A percentile compares a stretch with the other conserved stretches of the same genome.
Evolutionary conservation across 2,329 filamentous ascomycete species (phyloP).

Genomic region (Sarocladium kiliense): DNA sequence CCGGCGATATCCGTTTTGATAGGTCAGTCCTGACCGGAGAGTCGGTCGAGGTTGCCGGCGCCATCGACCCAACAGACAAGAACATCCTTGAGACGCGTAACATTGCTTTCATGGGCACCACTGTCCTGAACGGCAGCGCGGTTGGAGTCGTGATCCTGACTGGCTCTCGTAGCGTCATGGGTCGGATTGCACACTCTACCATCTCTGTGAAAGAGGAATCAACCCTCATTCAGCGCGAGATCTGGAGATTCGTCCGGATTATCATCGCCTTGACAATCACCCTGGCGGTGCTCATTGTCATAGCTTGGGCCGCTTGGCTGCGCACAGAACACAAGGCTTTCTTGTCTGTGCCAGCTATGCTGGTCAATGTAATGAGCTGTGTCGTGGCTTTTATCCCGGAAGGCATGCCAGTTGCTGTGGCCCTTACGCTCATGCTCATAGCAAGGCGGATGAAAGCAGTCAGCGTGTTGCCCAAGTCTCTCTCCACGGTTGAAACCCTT

Average conservation of each 20-base stretch:
- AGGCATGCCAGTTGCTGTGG: conserved; percentile 33
- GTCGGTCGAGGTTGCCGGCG: conserved; percentile 34
- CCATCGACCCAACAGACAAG: conserved; percentile 31
- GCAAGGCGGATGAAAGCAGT: conserved; percentile 36
- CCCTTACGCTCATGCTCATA: conserved; percentile 36
- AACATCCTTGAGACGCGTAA: conserved; percentile 39
- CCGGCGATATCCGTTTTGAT: conserved; percentile 37
- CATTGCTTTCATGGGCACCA: conserved; percentile 37
- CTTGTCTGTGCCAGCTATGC: conserved; percentile 37
- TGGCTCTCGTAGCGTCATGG: conserved; percentile 34
- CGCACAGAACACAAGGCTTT: conserved; percentile 28
- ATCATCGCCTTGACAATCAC: conserved; percentile 33
- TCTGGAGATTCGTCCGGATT: conserved; percentile 37
- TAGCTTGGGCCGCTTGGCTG: conserved; percentile 41
- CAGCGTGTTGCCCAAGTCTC: conserved; percentile 35
- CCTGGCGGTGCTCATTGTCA: conserved; percentile 33
- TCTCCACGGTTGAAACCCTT: conserved; percentile 70
- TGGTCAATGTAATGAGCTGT: conserved; percentile 41
- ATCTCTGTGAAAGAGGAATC: conserved; percentile 29
- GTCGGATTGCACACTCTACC: conserved; percentile 32
- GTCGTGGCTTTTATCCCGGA: conserved; percentile 35
- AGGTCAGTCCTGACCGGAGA: conserved; percentile 36
- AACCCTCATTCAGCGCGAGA: conserved; percentile 36
- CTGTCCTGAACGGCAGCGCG: conserved; percentile 35
- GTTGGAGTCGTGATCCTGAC: conserved; percentile 35